Conservation (phyloP, 768 basidiomycete genomes). For the Tricholoma sp. region DNA sequence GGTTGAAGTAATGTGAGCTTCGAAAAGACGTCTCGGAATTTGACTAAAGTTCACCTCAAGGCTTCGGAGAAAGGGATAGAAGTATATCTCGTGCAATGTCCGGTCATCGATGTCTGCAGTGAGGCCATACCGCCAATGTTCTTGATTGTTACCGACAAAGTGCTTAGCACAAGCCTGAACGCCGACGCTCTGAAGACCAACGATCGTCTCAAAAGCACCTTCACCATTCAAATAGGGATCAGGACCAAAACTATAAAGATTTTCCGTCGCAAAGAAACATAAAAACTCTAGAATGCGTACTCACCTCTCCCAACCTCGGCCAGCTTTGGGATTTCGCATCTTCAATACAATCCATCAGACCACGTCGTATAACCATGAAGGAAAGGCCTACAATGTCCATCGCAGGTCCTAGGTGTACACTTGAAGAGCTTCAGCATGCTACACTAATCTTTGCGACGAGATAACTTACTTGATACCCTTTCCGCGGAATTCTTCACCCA, state of each 20-base stretch:
- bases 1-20: not conserved
- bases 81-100: constrained; percentile 49
- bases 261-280: not conserved
- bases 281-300: not conserved
- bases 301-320: constrained; percentile 46
- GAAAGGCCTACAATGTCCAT: constrained; percentile 44
- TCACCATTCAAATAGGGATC: constrained; percentile 65
- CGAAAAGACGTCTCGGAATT: not conserved
- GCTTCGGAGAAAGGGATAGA: constrained; percentile 44
- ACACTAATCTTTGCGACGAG: not conserved
- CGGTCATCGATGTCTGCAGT: constrained; percentile 49
- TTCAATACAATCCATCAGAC: constrained; percentile 10
- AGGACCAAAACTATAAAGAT: constrained; percentile 38
- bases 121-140: constrained; percentile 45
- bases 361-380: not conserved
- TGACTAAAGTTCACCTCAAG: constrained; percentile 34
- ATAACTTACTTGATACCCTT: constrained; percentile 49
- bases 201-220: constrained; percentile 53
- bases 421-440: constrained; percentile 8
- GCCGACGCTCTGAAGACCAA: constrained; percentile 54
- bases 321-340: constrained; percentile 50
- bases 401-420: constrained; percentile 47
- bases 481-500: constrained; percentile 64
- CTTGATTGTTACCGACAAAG: constrained; percentile 46
- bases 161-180: constrained; percentile 59